phyloP scores from a whole-genome alignment of 23 red algal species.

The Chondrus crispus region DNA sequence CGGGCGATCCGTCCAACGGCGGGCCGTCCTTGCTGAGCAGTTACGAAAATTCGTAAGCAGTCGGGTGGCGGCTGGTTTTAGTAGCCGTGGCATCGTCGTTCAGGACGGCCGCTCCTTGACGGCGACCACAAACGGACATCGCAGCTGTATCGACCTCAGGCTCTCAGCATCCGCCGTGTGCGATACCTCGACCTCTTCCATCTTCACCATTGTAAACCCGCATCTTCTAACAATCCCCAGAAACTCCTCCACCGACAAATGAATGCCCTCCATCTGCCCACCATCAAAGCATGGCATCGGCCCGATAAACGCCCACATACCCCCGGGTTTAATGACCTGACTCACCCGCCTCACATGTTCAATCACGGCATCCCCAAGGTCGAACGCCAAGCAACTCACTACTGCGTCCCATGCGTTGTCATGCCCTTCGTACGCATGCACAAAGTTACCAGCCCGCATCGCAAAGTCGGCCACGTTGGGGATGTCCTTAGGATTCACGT shows the following conservation, averaged over 20 bases:
- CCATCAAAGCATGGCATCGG: slow-evolving; percentile 55
- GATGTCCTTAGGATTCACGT: slow-evolving; percentile 70
- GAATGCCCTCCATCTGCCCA: slow-evolving; percentile 26
- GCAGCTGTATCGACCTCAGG: slow-evolving; percentile 25
- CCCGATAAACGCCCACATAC: slow-evolving; percentile 60
- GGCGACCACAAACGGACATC: slow-evolving; percentile 59
- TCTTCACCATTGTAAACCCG: slow-evolving; percentile 62
- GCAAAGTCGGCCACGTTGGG: slow-evolving; percentile 60
- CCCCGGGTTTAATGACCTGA: slow-evolving; percentile 67
- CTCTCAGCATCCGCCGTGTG: slow-evolving; percentile 29
- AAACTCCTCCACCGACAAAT: slow-evolving; percentile 57
- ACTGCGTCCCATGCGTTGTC: slow-evolving; percentile 72
- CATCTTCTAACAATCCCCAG: slow-evolving; percentile 43
- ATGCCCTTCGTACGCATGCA: slow-evolving; percentile 67
- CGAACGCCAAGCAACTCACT: slow-evolving; percentile 65
- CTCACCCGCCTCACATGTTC: slow-evolving; percentile 39
- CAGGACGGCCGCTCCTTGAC: slow-evolving; percentile 54
- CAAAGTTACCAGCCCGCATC: slow-evolving; percentile 74
- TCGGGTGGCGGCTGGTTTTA: no score
- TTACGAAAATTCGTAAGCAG: no score
- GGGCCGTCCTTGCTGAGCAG: no score
- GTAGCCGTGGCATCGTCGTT: no score
- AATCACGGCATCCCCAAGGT: slow-evolving; percentile 52
- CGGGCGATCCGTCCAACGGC: no score
- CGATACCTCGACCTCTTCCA: slow-evolving; percentile 18